Base-by-base conservation (phyloP, 495 filamentous ascomycete genomes). In the Sporormia fimetaria region DNA sequence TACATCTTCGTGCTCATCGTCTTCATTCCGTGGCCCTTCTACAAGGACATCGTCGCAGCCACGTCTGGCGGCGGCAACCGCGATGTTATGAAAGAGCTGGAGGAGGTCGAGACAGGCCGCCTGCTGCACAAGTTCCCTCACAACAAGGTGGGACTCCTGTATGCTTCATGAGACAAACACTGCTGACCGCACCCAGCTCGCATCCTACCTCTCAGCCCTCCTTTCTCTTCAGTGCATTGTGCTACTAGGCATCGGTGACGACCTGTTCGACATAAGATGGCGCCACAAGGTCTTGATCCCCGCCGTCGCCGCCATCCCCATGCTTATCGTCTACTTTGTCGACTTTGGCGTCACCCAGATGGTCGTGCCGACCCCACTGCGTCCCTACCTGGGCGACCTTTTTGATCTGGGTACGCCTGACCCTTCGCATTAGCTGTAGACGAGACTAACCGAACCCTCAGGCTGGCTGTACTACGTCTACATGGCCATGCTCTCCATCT, bases 231-330 rank as follows among this genome's bases (percentile, higher is more conserved):
- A 94, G 63, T 80, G 74, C 18, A 80, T 94, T 39, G 76, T 83
- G 21, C 78, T 95, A 27, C 81, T 99, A 27, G 90, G 90, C 23
- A 80, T 96, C 41, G 83, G 83, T 16, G 90, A 99, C 61, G 90
- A 99, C 60, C 73, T 95, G 10, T 93, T 99, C 63, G 90, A 99
- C 61, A 92, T 99, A 52, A 78, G 92, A 53, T 99, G 90, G 90
- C 78, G 90, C 35, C 92, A 99, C 67, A 99, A 99, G 63, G 76
- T 96, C 56, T 76, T 96, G 62, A 94, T 99, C 47, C 90, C 90
- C 3, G 92, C 83, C 11, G 84, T 99, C 54, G 86, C 87, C 24
- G 75, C 87, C 20, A 86, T 96, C 43, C 90, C 90, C 0, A 80
- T 99, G 63, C 78, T 99, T 3, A 80, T 93, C 36, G 84, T 99